Percentiles rank a stretch among this genome's conserved stretches.
These are phyloP conservation scores for Theobroma cacao DNA, from an alignment of 345 rosid species.

Conservation along the genomic window DNA sequence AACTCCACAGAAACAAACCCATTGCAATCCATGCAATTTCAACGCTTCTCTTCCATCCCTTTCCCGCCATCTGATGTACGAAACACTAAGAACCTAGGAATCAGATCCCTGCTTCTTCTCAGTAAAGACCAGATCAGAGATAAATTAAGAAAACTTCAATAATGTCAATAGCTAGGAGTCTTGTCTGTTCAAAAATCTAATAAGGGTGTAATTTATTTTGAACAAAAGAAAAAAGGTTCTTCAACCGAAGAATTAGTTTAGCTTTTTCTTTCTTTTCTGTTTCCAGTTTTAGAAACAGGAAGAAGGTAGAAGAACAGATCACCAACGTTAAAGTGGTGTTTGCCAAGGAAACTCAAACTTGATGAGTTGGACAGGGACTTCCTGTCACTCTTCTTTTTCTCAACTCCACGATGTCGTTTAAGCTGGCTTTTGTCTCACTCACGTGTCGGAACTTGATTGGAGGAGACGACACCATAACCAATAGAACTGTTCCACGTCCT, in stretches of 20 bases:
- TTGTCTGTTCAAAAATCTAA: background rate
- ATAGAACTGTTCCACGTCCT: background rate
- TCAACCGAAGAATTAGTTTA: background rate
- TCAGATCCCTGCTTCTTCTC: background rate
- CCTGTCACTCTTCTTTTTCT: background rate
- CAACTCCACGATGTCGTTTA: background rate
- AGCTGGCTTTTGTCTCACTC: background rate
- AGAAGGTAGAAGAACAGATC: background rate
- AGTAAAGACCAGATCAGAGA: background rate
- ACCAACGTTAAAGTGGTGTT: background rate
- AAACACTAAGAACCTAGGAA: background rate
- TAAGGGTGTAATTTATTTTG: background rate
- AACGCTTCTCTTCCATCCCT: conserved; percentile 21
- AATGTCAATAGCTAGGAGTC: background rate
- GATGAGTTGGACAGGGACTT: background rate
- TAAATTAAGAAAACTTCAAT: background rate
- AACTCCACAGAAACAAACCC: conserved; percentile 26
- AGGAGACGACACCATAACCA: background rate
- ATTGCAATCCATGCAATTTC: conserved; percentile 20
- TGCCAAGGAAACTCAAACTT: background rate
- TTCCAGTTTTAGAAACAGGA: background rate
- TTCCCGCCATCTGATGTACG: background rate
- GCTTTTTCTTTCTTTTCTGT: background rate
- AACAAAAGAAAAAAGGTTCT: background rate
- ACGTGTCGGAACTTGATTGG: background rate